Evolutionary conservation across 768 basidiomycete species (phyloP).

Genomic region (Thelephora ganbajun): DNA sequence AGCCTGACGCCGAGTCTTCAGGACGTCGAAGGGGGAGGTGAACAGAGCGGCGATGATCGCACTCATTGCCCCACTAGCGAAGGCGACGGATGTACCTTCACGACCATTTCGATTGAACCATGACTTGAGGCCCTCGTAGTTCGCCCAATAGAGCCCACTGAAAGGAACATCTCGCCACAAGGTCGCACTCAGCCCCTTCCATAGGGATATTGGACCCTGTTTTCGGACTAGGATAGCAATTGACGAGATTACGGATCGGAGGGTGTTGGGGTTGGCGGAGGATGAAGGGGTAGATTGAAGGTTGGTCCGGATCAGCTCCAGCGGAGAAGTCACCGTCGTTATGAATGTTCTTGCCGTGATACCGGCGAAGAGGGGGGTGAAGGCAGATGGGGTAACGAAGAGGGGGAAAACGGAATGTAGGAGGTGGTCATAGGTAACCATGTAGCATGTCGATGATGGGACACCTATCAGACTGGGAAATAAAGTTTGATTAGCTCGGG

Average conservation of each 20-base stretch:
- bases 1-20: conserved; percentile 90
- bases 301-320: conserved; percentile 89
- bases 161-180: conserved; percentile 98
- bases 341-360: conserved; percentile 70
- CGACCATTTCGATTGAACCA: conserved; percentile 37
- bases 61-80: conserved; percentile 81
- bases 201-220: conserved; percentile 60
- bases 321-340: conserved; percentile 67
- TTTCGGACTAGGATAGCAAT: conserved; percentile 43
- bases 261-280: conserved; percentile 57
- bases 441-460: conserved; percentile 85
- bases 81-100: conserved; percentile 57
- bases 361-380: conserved; percentile 71
- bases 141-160: conserved; percentile 93
- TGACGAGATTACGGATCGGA: conserved; percentile 56
- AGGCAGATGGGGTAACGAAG: conserved; percentile 35
- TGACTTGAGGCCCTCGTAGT: conserved; percentile 76
- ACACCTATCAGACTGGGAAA: conserved; percentile 67
- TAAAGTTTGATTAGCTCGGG: conserved; percentile 6
- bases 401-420: conserved; percentile 47
- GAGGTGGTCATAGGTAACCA: conserved; percentile 90
- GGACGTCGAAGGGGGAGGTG: conserved; percentile 92
- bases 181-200: conserved; percentile 85
- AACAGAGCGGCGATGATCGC: conserved; percentile 78
- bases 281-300: conserved; percentile 77